Conservation (phyloP, 106 monocot genomes). For the Dendrobium huoshanense region DNA sequence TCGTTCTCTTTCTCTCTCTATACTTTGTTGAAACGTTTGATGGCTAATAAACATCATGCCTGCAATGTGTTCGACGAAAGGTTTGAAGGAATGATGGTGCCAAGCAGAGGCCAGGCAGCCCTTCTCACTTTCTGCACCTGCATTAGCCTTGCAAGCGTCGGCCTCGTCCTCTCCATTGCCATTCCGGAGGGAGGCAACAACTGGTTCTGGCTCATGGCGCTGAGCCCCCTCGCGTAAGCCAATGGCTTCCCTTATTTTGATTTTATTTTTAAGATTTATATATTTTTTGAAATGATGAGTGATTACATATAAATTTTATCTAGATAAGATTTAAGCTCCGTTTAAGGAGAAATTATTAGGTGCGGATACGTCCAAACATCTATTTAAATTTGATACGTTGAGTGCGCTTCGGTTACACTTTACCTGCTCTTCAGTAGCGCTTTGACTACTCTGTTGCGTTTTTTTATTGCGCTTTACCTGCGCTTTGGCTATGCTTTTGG, state of each 20-base stretch:
- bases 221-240: slow-evolving; percentile 80
- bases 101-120: slow-evolving; percentile 94
- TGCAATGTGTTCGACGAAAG: slow-evolving; percentile 19
- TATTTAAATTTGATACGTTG: too few species aligned
- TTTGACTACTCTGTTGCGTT: too few species aligned
- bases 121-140: slow-evolving; percentile 95
- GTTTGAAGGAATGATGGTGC: slow-evolving; percentile 94
- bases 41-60: neutral
- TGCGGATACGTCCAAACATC: too few species aligned
- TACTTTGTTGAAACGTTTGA: neutral
- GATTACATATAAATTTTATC: too few species aligned
- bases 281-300: too few species aligned
- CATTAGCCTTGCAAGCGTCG: slow-evolving; percentile 92
- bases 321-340: too few species aligned
- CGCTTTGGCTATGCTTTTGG: too few species aligned
- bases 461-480: too few species aligned
- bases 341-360: too few species aligned
- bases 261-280: too few species aligned
- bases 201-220: slow-evolving; percentile 81
- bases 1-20: neutral
- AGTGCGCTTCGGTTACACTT: too few species aligned
- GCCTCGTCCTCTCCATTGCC: slow-evolving; percentile 82
- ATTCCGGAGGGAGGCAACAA: slow-evolving; percentile 88
- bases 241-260: neutral
- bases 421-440: too few species aligned